Conservation (phyloP, 257 asterid genomes). For the Handroanthus guayacan region DNA sequence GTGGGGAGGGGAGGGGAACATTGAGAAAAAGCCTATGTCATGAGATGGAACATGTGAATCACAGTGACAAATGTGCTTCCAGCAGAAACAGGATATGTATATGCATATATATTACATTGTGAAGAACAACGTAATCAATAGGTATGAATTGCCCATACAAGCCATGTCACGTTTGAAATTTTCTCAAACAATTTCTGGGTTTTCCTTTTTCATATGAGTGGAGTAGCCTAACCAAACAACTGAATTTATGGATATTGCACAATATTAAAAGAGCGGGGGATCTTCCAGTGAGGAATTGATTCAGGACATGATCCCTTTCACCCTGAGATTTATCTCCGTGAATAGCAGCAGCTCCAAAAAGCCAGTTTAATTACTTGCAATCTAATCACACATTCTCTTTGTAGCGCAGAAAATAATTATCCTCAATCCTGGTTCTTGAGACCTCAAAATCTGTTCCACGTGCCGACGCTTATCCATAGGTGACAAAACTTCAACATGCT, state of each 20-base stretch:
- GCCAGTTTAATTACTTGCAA: slow-evolving; percentile 66
- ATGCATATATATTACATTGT: background rate
- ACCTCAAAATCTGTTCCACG: slow-evolving; percentile 79
- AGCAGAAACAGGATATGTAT: background rate
- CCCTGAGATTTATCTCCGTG: slow-evolving; percentile 91
- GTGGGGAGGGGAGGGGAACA: background rate
- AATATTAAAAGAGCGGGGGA: slow-evolving; percentile 62
- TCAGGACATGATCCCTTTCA: slow-evolving; percentile 84
- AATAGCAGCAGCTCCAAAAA: slow-evolving; percentile 87
- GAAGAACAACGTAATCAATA: background rate
- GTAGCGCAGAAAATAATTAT: slow-evolving; percentile 90
- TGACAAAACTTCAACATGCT: slow-evolving; percentile 76
- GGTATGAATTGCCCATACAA: background rate
- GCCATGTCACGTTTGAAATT: background rate
- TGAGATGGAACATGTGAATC: background rate
- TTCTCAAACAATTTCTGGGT: background rate
- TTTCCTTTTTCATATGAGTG: slow-evolving; percentile 14
- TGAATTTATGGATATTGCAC: slow-evolving; percentile 8
- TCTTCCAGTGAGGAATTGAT: slow-evolving; percentile 79
- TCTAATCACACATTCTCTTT: slow-evolving; percentile 85
- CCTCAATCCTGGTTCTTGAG: slow-evolving; percentile 92
- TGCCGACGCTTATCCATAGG: slow-evolving; percentile 75
- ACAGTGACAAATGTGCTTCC: background rate
- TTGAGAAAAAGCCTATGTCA: background rate
- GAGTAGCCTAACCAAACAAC: slow-evolving; percentile 1